These are phyloP conservation scores for Populus deltoides DNA, from an alignment of 345 rosid species.

Conservation along the genomic window DNA sequence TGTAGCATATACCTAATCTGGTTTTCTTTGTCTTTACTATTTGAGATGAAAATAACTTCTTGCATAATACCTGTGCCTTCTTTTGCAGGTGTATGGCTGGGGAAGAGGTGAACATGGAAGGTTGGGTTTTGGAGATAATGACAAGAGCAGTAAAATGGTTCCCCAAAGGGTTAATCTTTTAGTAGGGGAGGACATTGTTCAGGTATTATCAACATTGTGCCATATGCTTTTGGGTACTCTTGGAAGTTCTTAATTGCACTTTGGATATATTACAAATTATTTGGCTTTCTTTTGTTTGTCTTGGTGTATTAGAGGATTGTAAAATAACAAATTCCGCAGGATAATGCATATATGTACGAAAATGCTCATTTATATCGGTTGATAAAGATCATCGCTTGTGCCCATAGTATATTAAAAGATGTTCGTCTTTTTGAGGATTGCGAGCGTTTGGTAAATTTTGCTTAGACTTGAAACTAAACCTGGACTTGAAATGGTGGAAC, in stretches of 20 bases:
- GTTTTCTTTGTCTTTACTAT: neutral
- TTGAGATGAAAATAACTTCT: neutral
- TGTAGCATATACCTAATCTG: neutral
- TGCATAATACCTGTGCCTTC: neutral
- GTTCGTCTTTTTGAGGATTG: neutral
- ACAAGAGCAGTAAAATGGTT: constrained; percentile 96
- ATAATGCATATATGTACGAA: neutral
- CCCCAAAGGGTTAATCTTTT: constrained; percentile 89
- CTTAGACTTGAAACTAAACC: neutral
- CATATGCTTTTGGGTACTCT: neutral
- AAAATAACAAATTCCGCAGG: neutral
- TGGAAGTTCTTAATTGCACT: neutral
- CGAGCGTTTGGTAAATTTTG: neutral
- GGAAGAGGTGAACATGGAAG: constrained; percentile 99
- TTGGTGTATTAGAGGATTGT: neutral
- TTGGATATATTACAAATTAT: neutral
- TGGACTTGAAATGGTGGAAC: neutral
- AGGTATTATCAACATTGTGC: constrained; percentile 34
- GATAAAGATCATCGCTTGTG: neutral
- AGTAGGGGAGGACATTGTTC: constrained; percentile 76
- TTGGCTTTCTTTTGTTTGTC: neutral
- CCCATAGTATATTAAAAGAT: neutral
- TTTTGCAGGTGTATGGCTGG: constrained; percentile 85
- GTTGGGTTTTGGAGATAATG: constrained; percentile 97
- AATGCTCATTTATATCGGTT: neutral